Base-by-base conservation (phyloP, 1,139 yeast species). In the Hyphopichia pseudoburtonii region DNA sequence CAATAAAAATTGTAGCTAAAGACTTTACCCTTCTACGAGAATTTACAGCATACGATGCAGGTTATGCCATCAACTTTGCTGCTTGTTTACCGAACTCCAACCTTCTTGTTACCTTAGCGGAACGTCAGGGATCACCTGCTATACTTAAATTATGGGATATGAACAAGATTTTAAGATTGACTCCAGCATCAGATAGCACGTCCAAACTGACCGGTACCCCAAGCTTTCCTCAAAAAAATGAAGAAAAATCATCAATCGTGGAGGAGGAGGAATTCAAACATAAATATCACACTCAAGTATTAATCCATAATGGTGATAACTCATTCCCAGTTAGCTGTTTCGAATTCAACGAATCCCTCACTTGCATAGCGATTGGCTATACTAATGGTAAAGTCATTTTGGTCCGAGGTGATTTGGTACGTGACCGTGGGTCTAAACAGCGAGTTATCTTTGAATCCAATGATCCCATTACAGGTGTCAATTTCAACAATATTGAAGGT, bases 361-460 rank as follows among this genome's bases (percentile, higher is more conserved):
- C 86, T 1, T 77, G 88, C 36, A 57, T 88, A 4, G 95, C 86
- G 0, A 64, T 89, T 26, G 97, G 98, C 0, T 89, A 82, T 54
- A 83, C 95, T 16, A 86, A 89, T 57, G 99, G 99, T 6, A 74
- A 81, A 19, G 92, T 90, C 2, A 67, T 90, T 5, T 64, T 90
- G 3, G 78, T 90, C 0, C 64, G 97, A 43, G 99, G 98, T 5
- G 98, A 92, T 57, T 62, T 94, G 32, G 52, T 86, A 2, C 78
- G 92, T 47, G 99, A 94, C 53, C 64, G 96, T 41, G 98, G 98
- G 0, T 80, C 96, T 4, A 78, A 92, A 45, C 97, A 90, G 53
- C 66, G 97, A 25, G 60, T 84, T 0, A 80, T 90, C 1, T 87
- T 80, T 52, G 86, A 84, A 45, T 74, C 81, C 14, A 53, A 57